These are phyloP conservation scores for Hypoxylon fuscum DNA, from an alignment of 495 filamentous ascomycete species.

Conservation along the genomic window DNA sequence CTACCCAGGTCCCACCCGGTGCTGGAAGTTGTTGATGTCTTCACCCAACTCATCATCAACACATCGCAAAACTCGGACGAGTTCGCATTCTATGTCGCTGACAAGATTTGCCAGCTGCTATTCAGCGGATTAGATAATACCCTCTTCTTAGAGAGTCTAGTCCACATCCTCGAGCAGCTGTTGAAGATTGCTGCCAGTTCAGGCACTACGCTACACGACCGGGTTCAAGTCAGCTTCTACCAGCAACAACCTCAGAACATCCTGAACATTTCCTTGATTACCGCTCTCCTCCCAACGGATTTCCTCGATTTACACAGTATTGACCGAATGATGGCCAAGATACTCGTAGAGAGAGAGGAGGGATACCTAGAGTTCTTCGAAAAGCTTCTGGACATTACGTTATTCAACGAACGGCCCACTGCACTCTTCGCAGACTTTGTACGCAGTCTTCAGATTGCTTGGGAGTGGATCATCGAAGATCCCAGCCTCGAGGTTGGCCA, in stretches of 20 bases:
- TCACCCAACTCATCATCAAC: constrained; percentile 64
- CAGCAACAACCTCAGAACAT: constrained; percentile 75
- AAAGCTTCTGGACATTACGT: constrained; percentile 75
- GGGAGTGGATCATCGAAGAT: constrained; percentile 82
- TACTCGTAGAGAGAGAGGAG: constrained; percentile 71
- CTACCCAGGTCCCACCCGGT: constrained; percentile 70
- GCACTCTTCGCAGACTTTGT: constrained; percentile 88
- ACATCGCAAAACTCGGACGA: constrained; percentile 68
- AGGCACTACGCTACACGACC: constrained; percentile 74
- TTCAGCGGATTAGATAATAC: constrained; percentile 62
- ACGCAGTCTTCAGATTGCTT: constrained; percentile 79
- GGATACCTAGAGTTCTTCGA: constrained; percentile 78
- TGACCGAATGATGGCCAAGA: constrained; percentile 77
- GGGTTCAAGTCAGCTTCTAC: constrained; percentile 72
- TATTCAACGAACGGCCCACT: constrained; percentile 78
- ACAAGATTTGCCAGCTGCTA: constrained; percentile 74
- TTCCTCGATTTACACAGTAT: constrained; percentile 83
- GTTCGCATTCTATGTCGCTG: constrained; percentile 71
- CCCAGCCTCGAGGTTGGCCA: constrained; percentile 69
- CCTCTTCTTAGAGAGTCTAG: constrained; percentile 83
- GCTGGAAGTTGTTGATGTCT: constrained; percentile 68
- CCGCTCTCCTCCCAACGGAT: constrained; percentile 73
- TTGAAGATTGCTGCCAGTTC: constrained; percentile 74
- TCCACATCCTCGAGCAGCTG: constrained; percentile 81
- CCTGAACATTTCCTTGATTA: constrained; percentile 79